Evolutionary conservation across 176 grass and related monocot genomes (phyloP).

Genomic region (Rhynchospora pubera): DNA sequence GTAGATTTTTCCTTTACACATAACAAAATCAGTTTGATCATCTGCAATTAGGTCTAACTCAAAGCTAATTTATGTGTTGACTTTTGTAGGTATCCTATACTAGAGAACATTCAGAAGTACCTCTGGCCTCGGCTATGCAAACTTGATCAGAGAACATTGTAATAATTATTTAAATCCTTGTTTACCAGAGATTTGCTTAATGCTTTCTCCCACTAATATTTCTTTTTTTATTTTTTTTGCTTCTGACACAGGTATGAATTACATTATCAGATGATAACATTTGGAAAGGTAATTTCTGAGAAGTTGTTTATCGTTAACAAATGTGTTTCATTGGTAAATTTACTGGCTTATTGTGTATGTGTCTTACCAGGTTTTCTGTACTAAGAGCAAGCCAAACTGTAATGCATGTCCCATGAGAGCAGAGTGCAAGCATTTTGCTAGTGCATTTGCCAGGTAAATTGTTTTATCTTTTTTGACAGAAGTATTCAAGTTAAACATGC

Average conservation of each 20-base stretch:
- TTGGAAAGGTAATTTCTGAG: conserved; percentile 60
- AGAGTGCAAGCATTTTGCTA: conserved; percentile 89
- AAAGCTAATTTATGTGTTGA: conserved; percentile 24
- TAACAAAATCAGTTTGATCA: not conserved
- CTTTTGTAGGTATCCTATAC: conserved; percentile 67
- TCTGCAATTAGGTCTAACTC: not conserved
- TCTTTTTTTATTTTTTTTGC: not conserved
- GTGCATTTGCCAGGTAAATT: conserved; percentile 74
- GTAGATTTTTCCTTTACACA: conserved; percentile 17
- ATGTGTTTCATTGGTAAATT: not conserved
- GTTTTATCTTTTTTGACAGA: not conserved
- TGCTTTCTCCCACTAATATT: not conserved
- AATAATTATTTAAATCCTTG: conserved; percentile 19
- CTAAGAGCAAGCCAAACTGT: conserved; percentile 88
- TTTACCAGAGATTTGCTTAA: conserved; percentile 12
- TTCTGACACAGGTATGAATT: conserved; percentile 58
- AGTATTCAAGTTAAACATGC: not conserved
- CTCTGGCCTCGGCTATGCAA: conserved; percentile 94
- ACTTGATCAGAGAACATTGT: conserved; percentile 80
- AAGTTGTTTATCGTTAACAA: not conserved
- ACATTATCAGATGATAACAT: conserved; percentile 99
- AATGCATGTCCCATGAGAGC: conserved; percentile 92
- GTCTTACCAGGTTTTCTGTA: conserved; percentile 60
- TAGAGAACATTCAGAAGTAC: conserved; percentile 90
- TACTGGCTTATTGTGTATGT: conserved; percentile 2